Conservation (phyloP, 345 rosid species). For the Pugionium dolabratum region DNA sequence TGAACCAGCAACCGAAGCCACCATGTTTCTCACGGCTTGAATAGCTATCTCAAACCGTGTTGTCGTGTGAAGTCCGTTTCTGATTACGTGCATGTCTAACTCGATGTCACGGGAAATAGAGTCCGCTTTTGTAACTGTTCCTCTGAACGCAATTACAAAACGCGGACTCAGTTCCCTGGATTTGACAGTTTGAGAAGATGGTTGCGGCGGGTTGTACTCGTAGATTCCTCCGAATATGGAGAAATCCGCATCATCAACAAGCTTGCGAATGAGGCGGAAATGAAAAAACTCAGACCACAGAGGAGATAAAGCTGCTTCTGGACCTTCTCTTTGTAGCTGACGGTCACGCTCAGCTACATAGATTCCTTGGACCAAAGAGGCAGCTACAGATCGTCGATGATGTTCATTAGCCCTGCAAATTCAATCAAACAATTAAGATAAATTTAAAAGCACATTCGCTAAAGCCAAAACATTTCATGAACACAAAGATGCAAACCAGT, state of each 20-base stretch:
- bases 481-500: slow-evolving; percentile 52
- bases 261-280: slow-evolving; percentile 56
- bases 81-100: slow-evolving; percentile 61
- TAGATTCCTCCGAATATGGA: slow-evolving; percentile 83
- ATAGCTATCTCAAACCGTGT: slow-evolving; percentile 79
- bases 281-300: slow-evolving; percentile 88
- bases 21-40: slow-evolving; percentile 68
- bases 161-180: slow-evolving; percentile 52
- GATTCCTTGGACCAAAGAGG: slow-evolving; percentile 81
- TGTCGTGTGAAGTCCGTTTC: slow-evolving; percentile 65
- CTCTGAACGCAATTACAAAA: slow-evolving; percentile 74
- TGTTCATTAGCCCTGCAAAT: slow-evolving; percentile 62
- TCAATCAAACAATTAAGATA: neutral
- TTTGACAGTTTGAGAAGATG: slow-evolving; percentile 23
- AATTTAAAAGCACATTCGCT: too few relatives aligned
- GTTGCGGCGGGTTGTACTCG: slow-evolving; percentile 56
- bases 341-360: slow-evolving; percentile 82
- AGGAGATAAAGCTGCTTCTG: slow-evolving; percentile 59
- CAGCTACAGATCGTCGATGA: slow-evolving; percentile 72
- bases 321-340: slow-evolving; percentile 67
- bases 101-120: slow-evolving; percentile 67
- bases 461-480: neutral
- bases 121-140: slow-evolving; percentile 71
- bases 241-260: slow-evolving; percentile 68
- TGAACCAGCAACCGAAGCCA: slow-evolving; percentile 61